Percentiles rank a stretch among this genome's conserved stretches.
These are phyloP conservation scores for Alternaria sp. DNA, from an alignment of 2,329 filamentous ascomycete genomes.

Conservation along the genomic window DNA sequence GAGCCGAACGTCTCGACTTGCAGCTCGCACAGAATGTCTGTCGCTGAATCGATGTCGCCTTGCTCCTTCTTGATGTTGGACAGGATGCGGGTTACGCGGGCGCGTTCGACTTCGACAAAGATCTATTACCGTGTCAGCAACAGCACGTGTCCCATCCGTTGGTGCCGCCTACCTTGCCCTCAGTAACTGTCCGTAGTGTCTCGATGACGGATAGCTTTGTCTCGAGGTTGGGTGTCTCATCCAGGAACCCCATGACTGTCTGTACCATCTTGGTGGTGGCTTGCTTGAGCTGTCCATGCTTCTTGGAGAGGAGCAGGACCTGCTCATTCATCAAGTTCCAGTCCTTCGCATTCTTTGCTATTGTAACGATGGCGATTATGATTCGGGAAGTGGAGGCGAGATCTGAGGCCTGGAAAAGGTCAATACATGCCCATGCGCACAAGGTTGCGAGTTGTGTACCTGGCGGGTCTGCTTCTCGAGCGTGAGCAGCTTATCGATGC, in stretches of 20 bases:
- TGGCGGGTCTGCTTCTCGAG: slow-evolving; percentile 98
- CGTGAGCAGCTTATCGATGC: slow-evolving; percentile 89
- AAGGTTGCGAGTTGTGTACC: slow-evolving; percentile 59
- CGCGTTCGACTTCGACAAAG: slow-evolving; percentile 98
- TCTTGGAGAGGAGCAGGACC: slow-evolving; percentile 94
- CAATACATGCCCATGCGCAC: slow-evolving; percentile 27
- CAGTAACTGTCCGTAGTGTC: slow-evolving; percentile 92
- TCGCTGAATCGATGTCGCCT: slow-evolving; percentile 87
- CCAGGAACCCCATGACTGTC: slow-evolving; percentile 89
- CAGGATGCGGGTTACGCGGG: slow-evolving; percentile 90
- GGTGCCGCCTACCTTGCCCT: slow-evolving; percentile 76
- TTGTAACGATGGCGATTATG: slow-evolving; percentile 85
- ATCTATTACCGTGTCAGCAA: slow-evolving; percentile 65
- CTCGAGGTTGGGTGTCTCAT: slow-evolving; percentile 83
- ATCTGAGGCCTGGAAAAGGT: slow-evolving; percentile 79
- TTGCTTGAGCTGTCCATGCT: slow-evolving; percentile 99
- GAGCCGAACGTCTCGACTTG: slow-evolving; percentile 99
- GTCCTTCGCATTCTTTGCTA: slow-evolving; percentile 91
- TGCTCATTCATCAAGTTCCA: slow-evolving; percentile 98
- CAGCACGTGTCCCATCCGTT: background rate
- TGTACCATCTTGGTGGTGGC: slow-evolving; percentile 99
- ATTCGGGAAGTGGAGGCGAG: slow-evolving; percentile 92
- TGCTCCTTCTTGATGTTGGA: slow-evolving; percentile 98
- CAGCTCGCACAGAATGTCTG: slow-evolving; percentile 93
- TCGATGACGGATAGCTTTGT: slow-evolving; percentile 94